Conservation (phyloP, 495 filamentous ascomycete species). For the Aspergillus incahuasiensis region DNA sequence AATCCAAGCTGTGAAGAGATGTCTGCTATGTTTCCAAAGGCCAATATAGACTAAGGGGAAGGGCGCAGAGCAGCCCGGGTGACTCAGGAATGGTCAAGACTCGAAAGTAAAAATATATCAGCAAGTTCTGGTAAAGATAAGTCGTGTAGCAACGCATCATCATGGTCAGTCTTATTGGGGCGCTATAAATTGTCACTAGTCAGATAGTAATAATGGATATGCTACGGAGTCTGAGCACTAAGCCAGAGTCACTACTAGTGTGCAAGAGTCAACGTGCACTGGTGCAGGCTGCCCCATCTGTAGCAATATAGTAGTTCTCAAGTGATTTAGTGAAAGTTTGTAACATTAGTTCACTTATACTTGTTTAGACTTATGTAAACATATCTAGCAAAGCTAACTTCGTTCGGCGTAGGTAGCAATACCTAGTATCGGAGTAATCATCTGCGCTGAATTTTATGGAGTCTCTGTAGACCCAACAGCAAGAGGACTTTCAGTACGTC, state of each 20-base stretch:
- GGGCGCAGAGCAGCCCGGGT: not conserved
- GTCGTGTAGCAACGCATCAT: constrained; percentile 11
- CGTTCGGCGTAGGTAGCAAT: no score
- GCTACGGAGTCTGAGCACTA: no score
- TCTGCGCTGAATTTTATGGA: not conserved
- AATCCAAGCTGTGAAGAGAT: constrained; percentile 27
- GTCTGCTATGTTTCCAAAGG: constrained; percentile 40
- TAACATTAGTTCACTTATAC: no score
- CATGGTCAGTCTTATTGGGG: no score
- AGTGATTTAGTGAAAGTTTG: no score
- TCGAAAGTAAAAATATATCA: constrained; percentile 5
- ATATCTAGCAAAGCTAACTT: no score
- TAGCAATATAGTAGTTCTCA: no score
- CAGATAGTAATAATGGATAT: no score
- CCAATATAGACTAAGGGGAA: constrained; percentile 6
- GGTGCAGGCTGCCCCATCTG: no score
- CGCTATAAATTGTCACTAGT: no score
- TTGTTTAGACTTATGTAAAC: no score
- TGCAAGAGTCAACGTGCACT: not conserved
- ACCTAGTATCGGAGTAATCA: no score
- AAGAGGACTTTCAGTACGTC: not conserved
- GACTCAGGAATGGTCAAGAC: not conserved
- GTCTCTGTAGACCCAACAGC: not conserved
- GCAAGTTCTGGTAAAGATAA: not conserved
- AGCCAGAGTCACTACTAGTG: not conserved